Base-by-base conservation (phyloP, 2,329 filamentous ascomycete species). In the Fusarium sp. region DNA sequence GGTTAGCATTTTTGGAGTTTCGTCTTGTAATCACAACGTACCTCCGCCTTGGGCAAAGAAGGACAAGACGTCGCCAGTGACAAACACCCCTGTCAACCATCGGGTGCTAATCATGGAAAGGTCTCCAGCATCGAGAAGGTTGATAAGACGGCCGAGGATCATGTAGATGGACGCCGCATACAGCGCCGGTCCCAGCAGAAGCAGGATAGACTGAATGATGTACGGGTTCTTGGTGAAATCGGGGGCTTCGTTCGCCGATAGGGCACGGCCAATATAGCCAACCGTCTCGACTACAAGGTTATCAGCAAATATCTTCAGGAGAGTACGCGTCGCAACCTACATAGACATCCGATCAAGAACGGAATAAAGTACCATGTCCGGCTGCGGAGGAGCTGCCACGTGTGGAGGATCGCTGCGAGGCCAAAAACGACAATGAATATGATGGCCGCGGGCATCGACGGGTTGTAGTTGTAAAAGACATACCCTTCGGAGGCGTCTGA, bases 311-410 rank as follows among this genome's bases (percentile, higher is more conserved):
- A 2, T 35, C 14, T 5, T 22, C 11, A 4, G 1, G 4, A 4
- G 13, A 16, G 4, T 5, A 10, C 27, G 6, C 5, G 4, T 25
- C 11, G 3, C 11, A 16, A 74, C 82, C 74, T 83, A 89, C 87
- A 87, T n/a, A 85, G 68, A 52, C 86, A 86, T n/a, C 88, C 88
- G 27, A 90, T 80, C 5, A 86, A 74, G 45, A 90, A 86, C 0
- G 88, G 86, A 4, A 87, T 85, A 73, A 88, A 86, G 77, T 87
- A 90, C 86, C 87, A 89, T 10, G 86, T 86, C 62, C 84, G 80
- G 4, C 81, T 79, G 22, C 79, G 78, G 27, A 83, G 27, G 36
- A 88, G 73, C 61, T 86, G 85, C 25, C 78, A 84, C 6, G 77
- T 65, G 73, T 88, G 87, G 0, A 84, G 63, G 0, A 80, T 42